Conservation (phyloP, 352 stramenopile species). For the Saprolegnia diclina region DNA sequence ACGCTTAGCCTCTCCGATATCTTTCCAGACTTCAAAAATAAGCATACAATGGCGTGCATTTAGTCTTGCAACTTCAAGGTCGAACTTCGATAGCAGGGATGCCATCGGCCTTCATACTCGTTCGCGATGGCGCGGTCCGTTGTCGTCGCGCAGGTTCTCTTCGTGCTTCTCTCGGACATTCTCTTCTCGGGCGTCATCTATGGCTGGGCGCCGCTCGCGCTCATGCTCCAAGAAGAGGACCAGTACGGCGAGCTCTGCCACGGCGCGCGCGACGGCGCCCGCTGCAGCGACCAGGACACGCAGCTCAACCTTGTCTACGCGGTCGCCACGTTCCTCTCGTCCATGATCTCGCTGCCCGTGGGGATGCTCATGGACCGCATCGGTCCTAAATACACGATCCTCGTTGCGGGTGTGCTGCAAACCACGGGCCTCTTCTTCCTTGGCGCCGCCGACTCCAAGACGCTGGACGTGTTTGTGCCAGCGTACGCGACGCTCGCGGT, state of each 20-base stretch:
- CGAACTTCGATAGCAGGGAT: not conserved
- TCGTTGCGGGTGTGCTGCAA: conserved; percentile 9
- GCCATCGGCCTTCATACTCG: no score
- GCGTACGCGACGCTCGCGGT: conserved; percentile 13
- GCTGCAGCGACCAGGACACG: conserved; percentile 24
- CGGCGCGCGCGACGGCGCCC: not conserved
- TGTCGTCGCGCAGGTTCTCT: conserved; percentile 12
- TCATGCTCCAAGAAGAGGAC: conserved; percentile 24
- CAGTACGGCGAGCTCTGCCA: conserved; percentile 26
- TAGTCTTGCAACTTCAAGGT: no score
- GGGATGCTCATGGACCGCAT: conserved; percentile 26
- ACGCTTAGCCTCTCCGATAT: no score
- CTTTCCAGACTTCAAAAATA: no score
- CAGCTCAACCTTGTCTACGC: conserved; percentile 23
- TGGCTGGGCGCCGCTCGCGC: conserved; percentile 25
- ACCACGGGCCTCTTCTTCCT: conserved; percentile 14
- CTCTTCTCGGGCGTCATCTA: conserved; percentile 30
- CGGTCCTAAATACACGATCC: conserved; percentile 9
- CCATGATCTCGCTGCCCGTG: conserved; percentile 26
- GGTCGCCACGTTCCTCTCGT: conserved; percentile 22
- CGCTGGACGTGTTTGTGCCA: conserved; percentile 27
- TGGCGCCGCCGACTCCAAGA: conserved; percentile 22
- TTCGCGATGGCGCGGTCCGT: not conserved
- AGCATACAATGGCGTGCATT: no score
- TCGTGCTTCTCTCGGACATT: conserved; percentile 23